phyloP scores from a whole-genome alignment of 495 filamentous ascomycete genomes.

The Hypoxylon subgilvum region DNA sequence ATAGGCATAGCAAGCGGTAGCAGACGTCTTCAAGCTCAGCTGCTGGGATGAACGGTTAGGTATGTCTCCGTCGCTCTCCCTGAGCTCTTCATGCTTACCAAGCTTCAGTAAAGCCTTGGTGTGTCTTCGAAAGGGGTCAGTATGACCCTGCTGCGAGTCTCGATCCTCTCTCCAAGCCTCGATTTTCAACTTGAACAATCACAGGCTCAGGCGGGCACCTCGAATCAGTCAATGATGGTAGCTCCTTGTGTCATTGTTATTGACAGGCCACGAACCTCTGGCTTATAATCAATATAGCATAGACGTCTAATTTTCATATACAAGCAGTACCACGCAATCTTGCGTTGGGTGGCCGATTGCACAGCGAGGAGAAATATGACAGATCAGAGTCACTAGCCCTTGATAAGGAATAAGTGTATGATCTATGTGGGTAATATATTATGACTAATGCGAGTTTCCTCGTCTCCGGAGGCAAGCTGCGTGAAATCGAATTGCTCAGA shows the following conservation, averaged over 20 bases:
- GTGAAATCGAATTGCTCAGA: constrained; percentile 18
- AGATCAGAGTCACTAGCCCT: constrained; percentile 31
- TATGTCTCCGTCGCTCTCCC: constrained; percentile 5
- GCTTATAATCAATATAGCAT: neutral
- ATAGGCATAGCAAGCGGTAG: constrained; percentile 20
- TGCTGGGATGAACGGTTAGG: constrained; percentile 18
- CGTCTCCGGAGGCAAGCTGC: constrained; percentile 36
- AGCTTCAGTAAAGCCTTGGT: neutral
- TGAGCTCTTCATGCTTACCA: neutral
- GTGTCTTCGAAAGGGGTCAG: neutral
- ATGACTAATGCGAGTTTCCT: constrained; percentile 37
- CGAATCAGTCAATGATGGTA: neutral
- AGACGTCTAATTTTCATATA: neutral
- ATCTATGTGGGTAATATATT: constrained; percentile 29
- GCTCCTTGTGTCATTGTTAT: neutral
- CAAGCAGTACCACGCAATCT: constrained; percentile 19
- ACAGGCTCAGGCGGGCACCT: neutral
- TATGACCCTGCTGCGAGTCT: neutral
- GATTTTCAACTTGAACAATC: constrained; percentile 1
- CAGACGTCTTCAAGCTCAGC: constrained; percentile 15
- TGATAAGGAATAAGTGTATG: constrained; percentile 16
- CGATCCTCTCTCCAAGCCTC: constrained; percentile 3
- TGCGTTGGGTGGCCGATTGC: constrained; percentile 7
- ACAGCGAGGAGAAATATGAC: constrained; percentile 33
- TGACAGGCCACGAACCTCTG: neutral